These are phyloP conservation scores for Trichophyton mentagrophytes DNA, from an alignment of 2,329 filamentous ascomycete genomes.

Conservation along the genomic window DNA sequence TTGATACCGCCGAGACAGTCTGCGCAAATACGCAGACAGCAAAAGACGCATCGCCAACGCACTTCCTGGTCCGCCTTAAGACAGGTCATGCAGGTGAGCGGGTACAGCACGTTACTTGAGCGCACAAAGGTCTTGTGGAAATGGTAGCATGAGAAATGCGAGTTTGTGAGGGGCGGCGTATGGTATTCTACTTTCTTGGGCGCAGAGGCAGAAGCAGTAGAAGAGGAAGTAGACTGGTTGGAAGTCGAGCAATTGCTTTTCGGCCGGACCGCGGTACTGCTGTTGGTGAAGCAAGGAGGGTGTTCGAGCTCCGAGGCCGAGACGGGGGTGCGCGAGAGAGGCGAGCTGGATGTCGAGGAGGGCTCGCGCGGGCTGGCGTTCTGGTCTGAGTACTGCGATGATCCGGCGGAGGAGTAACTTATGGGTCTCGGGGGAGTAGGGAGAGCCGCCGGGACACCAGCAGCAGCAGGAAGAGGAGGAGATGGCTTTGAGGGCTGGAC, in stretches of 20 bases:
- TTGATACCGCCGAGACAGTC: slow-evolving; percentile 25
- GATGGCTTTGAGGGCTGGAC: neutral
- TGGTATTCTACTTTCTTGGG: slow-evolving; percentile 12
- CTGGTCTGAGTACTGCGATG: neutral
- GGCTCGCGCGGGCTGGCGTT: neutral
- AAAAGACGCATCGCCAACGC: slow-evolving; percentile 31
- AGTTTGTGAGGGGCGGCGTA: slow-evolving; percentile 24
- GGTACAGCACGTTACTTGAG: slow-evolving; percentile 26
- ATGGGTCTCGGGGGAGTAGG: neutral
- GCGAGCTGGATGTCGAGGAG: neutral
- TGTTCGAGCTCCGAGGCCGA: neutral
- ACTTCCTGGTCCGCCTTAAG: slow-evolving; percentile 28
- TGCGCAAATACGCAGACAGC: slow-evolving; percentile 29
- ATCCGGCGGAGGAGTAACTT: neutral
- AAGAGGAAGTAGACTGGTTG: neutral
- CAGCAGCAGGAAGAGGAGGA: neutral
- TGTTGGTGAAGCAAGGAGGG: neutral
- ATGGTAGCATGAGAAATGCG: slow-evolving; percentile 31
- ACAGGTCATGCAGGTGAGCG: slow-evolving; percentile 34
- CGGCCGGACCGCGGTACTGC: neutral
- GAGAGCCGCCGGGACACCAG: neutral
- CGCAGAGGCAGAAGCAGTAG: neutral
- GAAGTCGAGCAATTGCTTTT: neutral
- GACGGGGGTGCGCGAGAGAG: neutral
- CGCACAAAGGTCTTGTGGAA: slow-evolving; percentile 27